phyloP scores from a whole-genome alignment of 208 protist species.

The Leishmania martiniquensis region DNA sequence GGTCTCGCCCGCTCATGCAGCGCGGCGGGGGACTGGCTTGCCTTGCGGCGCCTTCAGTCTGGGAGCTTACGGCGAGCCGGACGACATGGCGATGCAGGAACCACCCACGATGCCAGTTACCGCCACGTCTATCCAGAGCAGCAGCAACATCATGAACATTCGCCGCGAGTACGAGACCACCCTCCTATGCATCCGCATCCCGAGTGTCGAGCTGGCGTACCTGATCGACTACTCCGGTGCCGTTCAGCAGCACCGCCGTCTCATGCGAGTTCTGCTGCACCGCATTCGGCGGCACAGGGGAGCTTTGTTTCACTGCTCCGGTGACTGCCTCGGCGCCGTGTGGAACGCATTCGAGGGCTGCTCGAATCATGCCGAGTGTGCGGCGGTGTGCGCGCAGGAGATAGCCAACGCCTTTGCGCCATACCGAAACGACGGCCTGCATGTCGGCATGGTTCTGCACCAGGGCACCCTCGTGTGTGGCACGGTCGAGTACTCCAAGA shows the following conservation, averaged over 20 bases:
- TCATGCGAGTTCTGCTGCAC: slow-evolving; percentile 77
- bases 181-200: slow-evolving; percentile 67
- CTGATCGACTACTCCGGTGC: slow-evolving; percentile 64
- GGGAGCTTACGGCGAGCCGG: slow-evolving; percentile 8
- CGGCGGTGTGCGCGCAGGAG: slow-evolving; percentile 74
- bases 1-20: background rate
- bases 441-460: slow-evolving; percentile 80
- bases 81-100: slow-evolving; percentile 7
- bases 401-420: slow-evolving; percentile 58
- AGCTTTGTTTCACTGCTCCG: slow-evolving; percentile 70
- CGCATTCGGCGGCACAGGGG: slow-evolving; percentile 77
- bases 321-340: slow-evolving; percentile 70
- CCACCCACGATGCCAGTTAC: background rate
- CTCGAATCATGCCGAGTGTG: slow-evolving; percentile 64
- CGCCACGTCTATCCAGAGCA: background rate
- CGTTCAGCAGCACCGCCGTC: slow-evolving; percentile 62
- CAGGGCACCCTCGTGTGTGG: slow-evolving; percentile 83
- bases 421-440: slow-evolving; percentile 61
- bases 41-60: background rate
- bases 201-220: slow-evolving; percentile 67
- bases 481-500: slow-evolving; percentile 73
- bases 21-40: background rate
- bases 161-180: slow-evolving; percentile 61
- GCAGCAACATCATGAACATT: slow-evolving; percentile 52
- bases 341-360: slow-evolving; percentile 90